A percentile compares a stretch with the other conserved stretches of the same genome.
phyloP scores from a whole-genome alignment of 192 early-diverging fungal genomes.

The Nowakowskiella sp. region DNA sequence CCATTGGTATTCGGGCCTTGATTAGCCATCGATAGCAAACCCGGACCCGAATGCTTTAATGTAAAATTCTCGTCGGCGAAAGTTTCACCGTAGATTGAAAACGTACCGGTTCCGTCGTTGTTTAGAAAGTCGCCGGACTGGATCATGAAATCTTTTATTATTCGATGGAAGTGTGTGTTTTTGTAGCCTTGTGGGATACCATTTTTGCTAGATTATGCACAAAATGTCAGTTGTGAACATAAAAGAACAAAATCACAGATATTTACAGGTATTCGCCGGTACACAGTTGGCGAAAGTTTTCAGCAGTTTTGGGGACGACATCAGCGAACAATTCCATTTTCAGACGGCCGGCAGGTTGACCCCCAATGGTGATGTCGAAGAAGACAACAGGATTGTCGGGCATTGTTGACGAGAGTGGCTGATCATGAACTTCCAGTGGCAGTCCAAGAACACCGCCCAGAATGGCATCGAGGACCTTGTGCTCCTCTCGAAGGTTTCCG shows the following conservation, averaged over 20 bases:
- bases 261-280: constrained; percentile 74
- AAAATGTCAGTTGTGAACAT: constrained; percentile 1
- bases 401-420: too few species aligned
- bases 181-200: constrained; percentile 84
- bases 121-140: constrained; percentile 90
- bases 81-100: constrained; percentile 73
- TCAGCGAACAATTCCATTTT: constrained; percentile 64
- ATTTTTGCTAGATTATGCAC: constrained; percentile 42
- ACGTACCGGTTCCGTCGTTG: constrained; percentile 77
- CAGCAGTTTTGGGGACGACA: constrained; percentile 83
- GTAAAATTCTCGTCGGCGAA: constrained; percentile 80
- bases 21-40: constrained; percentile 86
- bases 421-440: constrained; percentile 39
- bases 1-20: constrained; percentile 80
- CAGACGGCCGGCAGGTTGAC: constrained; percentile 41
- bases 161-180: constrained; percentile 69
- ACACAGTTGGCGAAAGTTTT: constrained; percentile 94
- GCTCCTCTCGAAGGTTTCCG: constrained; percentile 84
- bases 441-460: constrained; percentile 30
- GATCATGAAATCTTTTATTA: constrained; percentile 75
- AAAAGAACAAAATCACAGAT: constrained; percentile 16
- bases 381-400: constrained; percentile 32
- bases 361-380: constrained; percentile 72
- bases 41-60: constrained; percentile 75
- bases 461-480: constrained; percentile 75